Percentiles rank a stretch among this genome's conserved stretches.
phyloP scores from a whole-genome alignment of 1,284 basidiomycete species.

The Ceratobasidium sp. region DNA sequence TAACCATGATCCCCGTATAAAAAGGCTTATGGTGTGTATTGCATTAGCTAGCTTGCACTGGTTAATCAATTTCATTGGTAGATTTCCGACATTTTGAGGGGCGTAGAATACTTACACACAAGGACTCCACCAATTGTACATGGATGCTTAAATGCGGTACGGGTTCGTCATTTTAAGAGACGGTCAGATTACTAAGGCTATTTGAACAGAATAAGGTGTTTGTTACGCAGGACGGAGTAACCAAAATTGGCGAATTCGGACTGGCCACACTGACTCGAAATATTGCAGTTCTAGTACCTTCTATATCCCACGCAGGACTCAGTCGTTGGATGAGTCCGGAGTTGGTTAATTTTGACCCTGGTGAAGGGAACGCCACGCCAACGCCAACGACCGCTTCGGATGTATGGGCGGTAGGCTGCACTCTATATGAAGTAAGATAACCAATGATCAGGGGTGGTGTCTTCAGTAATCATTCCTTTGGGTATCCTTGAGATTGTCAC shows the following conservation, averaged over 20 bases:
- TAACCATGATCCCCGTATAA: background rate
- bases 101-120: background rate
- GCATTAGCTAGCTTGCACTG: too few species aligned
- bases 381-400: constrained; percentile 1
- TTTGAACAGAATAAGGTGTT: constrained; percentile 5
- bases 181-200: too few species aligned
- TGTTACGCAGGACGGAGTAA: background rate
- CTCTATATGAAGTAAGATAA: background rate
- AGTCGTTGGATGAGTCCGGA: constrained; percentile 34
- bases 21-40: background rate
- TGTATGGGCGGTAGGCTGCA: constrained; percentile 25
- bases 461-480: too few species aligned
- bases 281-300: background rate
- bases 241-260: constrained; percentile 32
- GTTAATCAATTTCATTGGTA: background rate
- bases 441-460: too few species aligned
- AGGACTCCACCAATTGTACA: background rate
- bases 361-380: background rate
- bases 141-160: background rate
- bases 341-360: constrained; percentile 2
- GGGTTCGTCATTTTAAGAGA: background rate
- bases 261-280: background rate
- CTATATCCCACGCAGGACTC: background rate
- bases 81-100: background rate
- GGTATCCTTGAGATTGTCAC: too few species aligned